Base-by-base conservation (phyloP, 192 early-diverging fungal species). In the Powellomyces hirtus region DNA sequence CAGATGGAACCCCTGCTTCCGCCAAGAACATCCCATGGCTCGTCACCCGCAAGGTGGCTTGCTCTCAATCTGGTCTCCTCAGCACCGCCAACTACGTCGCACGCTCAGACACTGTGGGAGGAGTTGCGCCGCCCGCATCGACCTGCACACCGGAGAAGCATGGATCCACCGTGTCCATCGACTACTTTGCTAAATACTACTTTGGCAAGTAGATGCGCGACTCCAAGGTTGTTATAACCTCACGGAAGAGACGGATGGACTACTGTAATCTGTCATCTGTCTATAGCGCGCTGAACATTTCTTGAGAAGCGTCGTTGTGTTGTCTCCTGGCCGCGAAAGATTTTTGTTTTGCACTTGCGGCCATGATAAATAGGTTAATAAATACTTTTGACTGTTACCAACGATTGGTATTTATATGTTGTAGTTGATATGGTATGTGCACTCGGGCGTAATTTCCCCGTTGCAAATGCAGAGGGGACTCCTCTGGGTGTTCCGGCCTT, bases 1-100 rank as follows among this genome's bases (percentile, higher is more conserved):
- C 34, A 35, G 33, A 16, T 4, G n/a, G 18, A 8, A 8, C 18
- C 22, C 22, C 53, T 27, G 67, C 35, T 13, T 13, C 67, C 1
- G 45, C 22, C 34, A 31, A 59, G 0, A 49, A 44, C 58, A 60
- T 69, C 20, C 57, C 67, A 0, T 69, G 67, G 67, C 22, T 69
- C 40, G 20, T 29, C 16, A 45, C 67, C 11, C 13, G 22, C 18
- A 38, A 49, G 16, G 40, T 14, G 18, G n/a, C 11, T 14, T 6
- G 29, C 8, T 60, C 57, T 36, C 40, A 69, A 16, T 35, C 18
- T 4, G 67, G 67, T 4, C 10, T 40, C 2, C 24, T 69, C 11
- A 46, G 38, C 4, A 33, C 24, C 6, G 49, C 49, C 36, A 49
- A 36, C 24, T 46, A 13, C 16, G 67, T 69, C 24, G 67, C 45